Evolutionary conservation across 805 yeast species (phyloP).

Genomic region (Kodamaea jinghongensis): DNA sequence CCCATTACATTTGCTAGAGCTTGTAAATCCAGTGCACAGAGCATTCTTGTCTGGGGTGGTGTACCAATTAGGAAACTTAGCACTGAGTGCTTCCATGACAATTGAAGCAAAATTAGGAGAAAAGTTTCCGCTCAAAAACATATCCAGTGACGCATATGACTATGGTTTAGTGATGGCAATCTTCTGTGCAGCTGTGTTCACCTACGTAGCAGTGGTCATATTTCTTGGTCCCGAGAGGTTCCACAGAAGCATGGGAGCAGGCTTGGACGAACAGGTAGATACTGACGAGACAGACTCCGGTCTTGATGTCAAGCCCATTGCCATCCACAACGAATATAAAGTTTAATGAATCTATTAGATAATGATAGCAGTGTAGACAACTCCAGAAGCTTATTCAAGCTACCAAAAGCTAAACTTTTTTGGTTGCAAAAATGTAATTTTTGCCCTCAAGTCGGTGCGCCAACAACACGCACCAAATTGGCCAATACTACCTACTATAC

Average conservation of each 20-base stretch:
- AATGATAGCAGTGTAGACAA: too few relatives aligned
- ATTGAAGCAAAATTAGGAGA: slow-evolving; percentile 65
- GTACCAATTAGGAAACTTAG: slow-evolving; percentile 72
- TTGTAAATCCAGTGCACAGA: slow-evolving; percentile 51
- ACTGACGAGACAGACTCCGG: slow-evolving; percentile 1
- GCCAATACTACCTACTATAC: too few relatives aligned
- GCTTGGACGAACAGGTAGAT: slow-evolving; percentile 1
- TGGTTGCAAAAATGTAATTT: too few relatives aligned
- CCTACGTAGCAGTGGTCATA: slow-evolving; percentile 45
- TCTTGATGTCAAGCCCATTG: slow-evolving; percentile 1
- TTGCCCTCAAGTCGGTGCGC: too few relatives aligned
- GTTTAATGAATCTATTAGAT: background rate
- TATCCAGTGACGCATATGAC: slow-evolving; percentile 35
- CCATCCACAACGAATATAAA: slow-evolving; percentile 1
- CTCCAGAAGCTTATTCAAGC: too few relatives aligned
- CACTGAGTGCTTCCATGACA: slow-evolving; percentile 68
- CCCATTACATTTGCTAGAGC: slow-evolving; percentile 64
- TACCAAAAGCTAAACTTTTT: too few relatives aligned
- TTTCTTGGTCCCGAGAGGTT: slow-evolving; percentile 59
- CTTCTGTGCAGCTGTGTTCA: slow-evolving; percentile 65
- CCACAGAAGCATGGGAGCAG: slow-evolving; percentile 29
- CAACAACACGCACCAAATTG: too few relatives aligned
- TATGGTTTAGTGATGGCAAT: slow-evolving; percentile 73
- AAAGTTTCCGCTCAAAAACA: slow-evolving; percentile 48
- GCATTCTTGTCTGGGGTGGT: slow-evolving; percentile 60